These are phyloP conservation scores for Phaseolus coccineus DNA, from an alignment of 331 rosid genomes.

Conservation along the genomic window DNA sequence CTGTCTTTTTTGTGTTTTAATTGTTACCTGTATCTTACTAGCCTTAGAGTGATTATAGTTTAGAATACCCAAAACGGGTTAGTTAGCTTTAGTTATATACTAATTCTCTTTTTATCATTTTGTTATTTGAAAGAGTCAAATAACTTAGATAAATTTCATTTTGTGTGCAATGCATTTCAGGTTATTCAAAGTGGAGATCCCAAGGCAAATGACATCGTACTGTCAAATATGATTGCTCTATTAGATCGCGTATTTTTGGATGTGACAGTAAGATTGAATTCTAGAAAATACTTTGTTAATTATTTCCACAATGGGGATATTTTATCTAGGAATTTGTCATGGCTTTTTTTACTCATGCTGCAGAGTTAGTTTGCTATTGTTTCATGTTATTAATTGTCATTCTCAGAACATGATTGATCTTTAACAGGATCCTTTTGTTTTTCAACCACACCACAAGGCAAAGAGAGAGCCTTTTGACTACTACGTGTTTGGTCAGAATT, in stretches of 20 bases:
- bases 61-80: constrained; percentile 8
- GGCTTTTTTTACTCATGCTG: constrained; percentile 37
- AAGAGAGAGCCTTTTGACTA: constrained; percentile 96
- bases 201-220: constrained; percentile 74
- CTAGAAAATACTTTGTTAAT: neutral
- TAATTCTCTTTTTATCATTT: constrained; percentile 10
- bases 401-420: constrained; percentile 53
- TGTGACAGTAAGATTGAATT: constrained; percentile 70
- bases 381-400: constrained; percentile 17
- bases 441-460: constrained; percentile 88
- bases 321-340: constrained; percentile 16
- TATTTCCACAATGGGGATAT: constrained; percentile 8
- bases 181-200: constrained; percentile 80
- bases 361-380: constrained; percentile 35
- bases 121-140: constrained; percentile 32
- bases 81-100: constrained; percentile 4
- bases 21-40: constrained; percentile 10
- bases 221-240: constrained; percentile 80
- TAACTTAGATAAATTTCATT: constrained; percentile 27
- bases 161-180: constrained; percentile 55
- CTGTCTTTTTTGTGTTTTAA: neutral
- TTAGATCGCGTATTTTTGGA: constrained; percentile 85
- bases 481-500: constrained; percentile 90
- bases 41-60: constrained; percentile 15
- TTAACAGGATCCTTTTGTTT: constrained; percentile 92